phyloP scores from a whole-genome alignment of 2,329 filamentous ascomycete genomes.

The Penicillium thymicola region DNA sequence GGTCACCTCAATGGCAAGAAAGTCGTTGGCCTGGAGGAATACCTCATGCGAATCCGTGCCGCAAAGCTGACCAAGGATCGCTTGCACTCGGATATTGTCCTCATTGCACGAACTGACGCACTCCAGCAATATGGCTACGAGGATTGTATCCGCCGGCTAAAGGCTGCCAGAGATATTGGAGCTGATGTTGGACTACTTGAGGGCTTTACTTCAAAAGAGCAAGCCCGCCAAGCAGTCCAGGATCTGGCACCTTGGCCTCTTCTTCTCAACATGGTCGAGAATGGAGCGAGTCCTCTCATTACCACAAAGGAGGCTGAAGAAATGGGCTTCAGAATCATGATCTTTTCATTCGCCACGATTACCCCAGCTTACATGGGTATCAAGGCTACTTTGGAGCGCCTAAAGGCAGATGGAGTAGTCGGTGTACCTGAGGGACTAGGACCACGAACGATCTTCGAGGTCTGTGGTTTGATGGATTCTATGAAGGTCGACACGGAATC shows the following conservation, averaged over 20 bases:
- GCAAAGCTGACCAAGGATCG: slow-evolving; percentile 35
- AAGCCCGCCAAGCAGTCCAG: slow-evolving; percentile 34
- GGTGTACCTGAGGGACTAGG: slow-evolving; percentile 30
- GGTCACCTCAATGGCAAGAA: slow-evolving; percentile 42
- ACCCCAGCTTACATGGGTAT: slow-evolving; percentile 40
- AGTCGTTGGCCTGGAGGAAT: slow-evolving; percentile 37
- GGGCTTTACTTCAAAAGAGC: slow-evolving; percentile 38
- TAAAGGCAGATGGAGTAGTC: slow-evolving; percentile 37
- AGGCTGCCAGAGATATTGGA: slow-evolving; percentile 38
- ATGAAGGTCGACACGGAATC: slow-evolving; percentile 39
- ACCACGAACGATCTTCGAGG: slow-evolving; percentile 39
- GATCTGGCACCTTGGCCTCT: slow-evolving; percentile 41
- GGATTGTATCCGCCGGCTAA: slow-evolving; percentile 38
- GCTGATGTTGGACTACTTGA: slow-evolving; percentile 44
- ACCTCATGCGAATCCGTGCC: slow-evolving; percentile 36
- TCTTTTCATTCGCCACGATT: slow-evolving; percentile 40
- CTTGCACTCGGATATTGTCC: slow-evolving; percentile 39
- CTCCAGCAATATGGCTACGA: slow-evolving; percentile 40
- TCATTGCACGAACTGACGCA: slow-evolving; percentile 45
- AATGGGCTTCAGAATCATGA: slow-evolving; percentile 45
- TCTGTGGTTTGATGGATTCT: slow-evolving; percentile 41
- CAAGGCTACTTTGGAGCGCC: slow-evolving; percentile 28
- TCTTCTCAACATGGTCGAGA: slow-evolving; percentile 46
- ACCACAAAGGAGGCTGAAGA: slow-evolving; percentile 38
- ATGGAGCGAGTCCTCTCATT: slow-evolving; percentile 39